A percentile compares a stretch with the other conserved stretches of the same genome.
phyloP scores from a whole-genome alignment of 1,139 yeast genomes.

The Geotrichum australiense region DNA sequence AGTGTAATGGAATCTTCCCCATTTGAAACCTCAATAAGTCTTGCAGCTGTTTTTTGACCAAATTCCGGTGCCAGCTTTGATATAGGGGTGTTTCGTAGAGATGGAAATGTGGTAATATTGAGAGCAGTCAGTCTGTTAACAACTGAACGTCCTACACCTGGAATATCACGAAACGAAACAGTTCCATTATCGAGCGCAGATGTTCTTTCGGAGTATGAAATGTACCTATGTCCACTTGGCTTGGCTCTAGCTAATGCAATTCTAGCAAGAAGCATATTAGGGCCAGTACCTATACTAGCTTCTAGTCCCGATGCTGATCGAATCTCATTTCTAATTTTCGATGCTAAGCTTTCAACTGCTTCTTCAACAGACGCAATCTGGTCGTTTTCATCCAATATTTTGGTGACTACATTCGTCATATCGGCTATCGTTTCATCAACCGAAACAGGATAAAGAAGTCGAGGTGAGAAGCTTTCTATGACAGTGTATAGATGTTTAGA shows the following conservation, averaged over 20 bases:
- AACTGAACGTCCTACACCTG: constrained; percentile 73
- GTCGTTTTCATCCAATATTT: neutral
- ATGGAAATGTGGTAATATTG: constrained; percentile 30
- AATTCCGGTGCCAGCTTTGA: constrained; percentile 38
- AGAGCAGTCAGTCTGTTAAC: constrained; percentile 38
- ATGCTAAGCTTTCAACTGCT: constrained; percentile 8
- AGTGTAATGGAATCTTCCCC: constrained; percentile 58
- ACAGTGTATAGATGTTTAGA: constrained; percentile 51
- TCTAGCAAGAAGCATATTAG: constrained; percentile 70
- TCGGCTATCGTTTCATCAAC: constrained; percentile 87
- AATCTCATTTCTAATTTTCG: constrained; percentile 8
- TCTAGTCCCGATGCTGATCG: constrained; percentile 6
- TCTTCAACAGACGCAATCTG: constrained; percentile 3
- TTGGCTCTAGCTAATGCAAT: constrained; percentile 70
- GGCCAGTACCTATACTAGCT: constrained; percentile 67
- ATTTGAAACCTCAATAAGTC: constrained; percentile 50
- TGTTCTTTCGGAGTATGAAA: constrained; percentile 22
- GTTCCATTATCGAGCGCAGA: constrained; percentile 9
- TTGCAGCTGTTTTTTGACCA: constrained; percentile 67
- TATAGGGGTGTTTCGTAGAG: constrained; percentile 32
- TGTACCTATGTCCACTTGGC: constrained; percentile 57
- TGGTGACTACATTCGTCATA: constrained; percentile 35
- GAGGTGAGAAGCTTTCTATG: constrained; percentile 40
- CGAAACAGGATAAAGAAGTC: constrained; percentile 72
- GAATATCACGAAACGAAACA: constrained; percentile 54